Conservation (phyloP, 2,329 filamentous ascomycete species). For the Trichophyton benhamiae region DNA sequence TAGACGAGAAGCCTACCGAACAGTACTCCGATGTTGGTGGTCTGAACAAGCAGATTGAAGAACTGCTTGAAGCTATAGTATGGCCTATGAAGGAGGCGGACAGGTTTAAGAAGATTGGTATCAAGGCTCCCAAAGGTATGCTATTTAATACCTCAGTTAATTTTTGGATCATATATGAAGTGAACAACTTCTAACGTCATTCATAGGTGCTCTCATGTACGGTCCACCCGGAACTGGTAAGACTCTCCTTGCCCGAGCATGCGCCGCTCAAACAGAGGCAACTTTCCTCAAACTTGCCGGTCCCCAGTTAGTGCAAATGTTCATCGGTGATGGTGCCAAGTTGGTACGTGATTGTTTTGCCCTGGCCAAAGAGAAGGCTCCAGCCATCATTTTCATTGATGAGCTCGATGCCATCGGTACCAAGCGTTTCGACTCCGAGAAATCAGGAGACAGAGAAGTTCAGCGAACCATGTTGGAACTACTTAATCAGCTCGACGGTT, state of each 20-base stretch:
- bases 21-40: constrained; percentile 98
- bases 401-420: constrained; percentile 97
- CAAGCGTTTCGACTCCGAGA: constrained; percentile 97
- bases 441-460: constrained; percentile 93
- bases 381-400: constrained; percentile 98
- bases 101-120: constrained; percentile 98
- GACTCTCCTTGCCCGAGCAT: constrained; percentile 68
- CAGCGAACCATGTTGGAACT: constrained; percentile 98
- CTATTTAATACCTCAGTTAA: constrained; percentile 12
- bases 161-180: background rate
- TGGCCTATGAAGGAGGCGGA: constrained; percentile 99
- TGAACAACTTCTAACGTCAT: background rate
- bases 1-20: constrained; percentile 98
- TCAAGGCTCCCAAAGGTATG: constrained; percentile 96
- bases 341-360: constrained; percentile 96
- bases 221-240: constrained; percentile 47
- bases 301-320: constrained; percentile 98
- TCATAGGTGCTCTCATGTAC: constrained; percentile 88
- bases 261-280: constrained; percentile 92
- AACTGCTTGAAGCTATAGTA: constrained; percentile 94
- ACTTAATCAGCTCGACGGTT: constrained; percentile 95
- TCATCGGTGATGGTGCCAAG: constrained; percentile 96
- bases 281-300: constrained; percentile 98
- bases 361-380: constrained; percentile 94
- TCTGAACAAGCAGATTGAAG: constrained; percentile 96